These are phyloP conservation scores for Paraglomus brasilianum DNA, from an alignment of 192 early-diverging fungal species.

Conservation along the genomic window DNA sequence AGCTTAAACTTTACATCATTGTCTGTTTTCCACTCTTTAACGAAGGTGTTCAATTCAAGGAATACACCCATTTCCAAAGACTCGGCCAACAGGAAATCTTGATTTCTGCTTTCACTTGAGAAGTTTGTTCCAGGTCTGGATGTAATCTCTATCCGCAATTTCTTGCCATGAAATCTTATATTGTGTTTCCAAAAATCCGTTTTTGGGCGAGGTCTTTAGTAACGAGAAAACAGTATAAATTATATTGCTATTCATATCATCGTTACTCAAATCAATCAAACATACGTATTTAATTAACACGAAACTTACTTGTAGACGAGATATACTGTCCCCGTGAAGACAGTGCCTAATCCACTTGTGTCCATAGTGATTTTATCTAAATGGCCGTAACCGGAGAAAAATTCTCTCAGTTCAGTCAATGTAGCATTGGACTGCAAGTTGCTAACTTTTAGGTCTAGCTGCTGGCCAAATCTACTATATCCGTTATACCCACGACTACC, in stretches of 20 bases:
- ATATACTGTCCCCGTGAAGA: constrained; percentile 17
- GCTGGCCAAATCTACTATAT: neutral
- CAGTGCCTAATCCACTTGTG: neutral
- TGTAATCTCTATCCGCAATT: constrained; percentile 24
- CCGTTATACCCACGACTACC: neutral
- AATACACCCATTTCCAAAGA: constrained; percentile 33
- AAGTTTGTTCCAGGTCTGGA: neutral
- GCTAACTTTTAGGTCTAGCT: constrained; percentile 23
- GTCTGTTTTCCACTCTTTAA: constrained; percentile 21
- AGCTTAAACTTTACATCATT: constrained; percentile 22
- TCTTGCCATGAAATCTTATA: constrained; percentile 29
- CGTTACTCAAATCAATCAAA: neutral
- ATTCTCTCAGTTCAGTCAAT: constrained; percentile 22
- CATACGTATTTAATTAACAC: too few relatives aligned
- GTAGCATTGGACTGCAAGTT: constrained; percentile 8
- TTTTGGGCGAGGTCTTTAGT: neutral
- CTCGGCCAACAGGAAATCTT: neutral
- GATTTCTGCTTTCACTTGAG: neutral
- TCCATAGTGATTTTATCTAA: constrained; percentile 34
- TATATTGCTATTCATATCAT: neutral
- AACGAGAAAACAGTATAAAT: constrained; percentile 5
- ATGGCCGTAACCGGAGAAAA: constrained; percentile 26
- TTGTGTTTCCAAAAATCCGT: neutral
- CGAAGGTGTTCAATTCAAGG: constrained; percentile 23
- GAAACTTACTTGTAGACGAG: constrained; percentile 28